Evolutionary conservation across 768 basidiomycete species (phyloP), one percentile per base, ranked within the genome.

Genomic region (Phlebiopsis flavidoalba): DNA sequence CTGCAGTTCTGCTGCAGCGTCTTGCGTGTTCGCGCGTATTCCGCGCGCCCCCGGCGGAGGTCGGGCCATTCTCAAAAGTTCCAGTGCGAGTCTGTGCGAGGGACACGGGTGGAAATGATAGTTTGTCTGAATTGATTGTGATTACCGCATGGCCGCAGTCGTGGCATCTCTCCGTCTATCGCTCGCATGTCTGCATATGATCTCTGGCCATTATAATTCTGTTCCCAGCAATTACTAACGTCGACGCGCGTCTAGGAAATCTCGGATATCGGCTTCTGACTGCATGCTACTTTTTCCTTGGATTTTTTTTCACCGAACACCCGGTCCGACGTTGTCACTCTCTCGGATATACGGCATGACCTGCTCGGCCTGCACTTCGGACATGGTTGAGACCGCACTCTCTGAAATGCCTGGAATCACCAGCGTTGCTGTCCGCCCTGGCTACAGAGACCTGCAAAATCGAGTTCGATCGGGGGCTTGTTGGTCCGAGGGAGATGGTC

Each of bases 301-400:
- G 55, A 85, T 96, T 52, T n/a, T n/a, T n/a, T n/a, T n/a, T 88
- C 88, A 0, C 78, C 83, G 1, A 71, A n/a, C n/a, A n/a, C 79
- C 47, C 81, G 83, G 19, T 78, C 83, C 5, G 91, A 95, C 67
- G 77, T 78, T 0, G 80, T 94, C 55, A 86, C 82, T 12, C 80
- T 96, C 22, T n/a, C 86, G 87, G 36, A 82, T 96, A 70, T 95
- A 90, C 69, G 94, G 93, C 71, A 95, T 96, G 94, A 94, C 89
- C 33, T 93, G 90, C 69, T 84, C 88, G 19, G 83, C 91, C 8
- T 95, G 93, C 67, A 89, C 87, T 2, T 82, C 83, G n/a, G n/a
- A n/a, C 21, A 82, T 89, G 12, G 82, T 96, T 54, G 92, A 94
- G 71, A 79, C 76, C 4, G 84, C 86, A 26, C 82, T 97, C 2